Evolutionary conservation across 2,329 filamentous ascomycete species (phyloP), one percentile per base, ranked within the genome.

Genomic region (Aspergillus sp.): DNA sequence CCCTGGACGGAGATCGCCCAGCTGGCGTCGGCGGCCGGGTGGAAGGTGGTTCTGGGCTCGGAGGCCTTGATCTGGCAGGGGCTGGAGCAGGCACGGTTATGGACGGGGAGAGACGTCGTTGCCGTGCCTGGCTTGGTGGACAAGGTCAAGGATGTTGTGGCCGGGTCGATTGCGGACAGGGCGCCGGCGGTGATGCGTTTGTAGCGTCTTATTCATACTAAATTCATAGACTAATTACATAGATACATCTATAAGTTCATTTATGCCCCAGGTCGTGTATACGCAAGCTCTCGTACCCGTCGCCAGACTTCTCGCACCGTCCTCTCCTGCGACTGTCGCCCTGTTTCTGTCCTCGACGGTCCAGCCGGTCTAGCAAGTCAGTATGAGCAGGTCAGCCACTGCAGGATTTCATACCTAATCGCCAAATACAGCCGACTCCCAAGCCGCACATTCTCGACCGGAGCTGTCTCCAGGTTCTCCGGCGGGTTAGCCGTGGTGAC

Each of bases 41-140:
- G 82, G 82, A 71, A 78, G 57, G 76, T 86, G 1, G 80, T 86
- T 15, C 55, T 84, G 4, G 82, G 82, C 0, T 85, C 81, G 0
- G 82, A 86, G 62, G 79, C 82, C 0, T 63, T 86, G 66, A 80
- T 86, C 42, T 85, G 78, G 61, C 82, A 86, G 56, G 82, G 82
- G 0, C 55, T 86, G 12, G 82, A 83, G 57, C 82, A 83, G 57
- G 62, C 64, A 11, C 50, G 52, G 26, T 40, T 63, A 17, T 86
- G 82, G 81, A 82, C 79, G 0, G 80, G 79, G 0, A 68, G 64
- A 45, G 55, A 69, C 17, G 53, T 78, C 1, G 62, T 67, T 8
- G 67, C 80, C 20, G 57, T 82, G 40, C 77, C 78, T 1, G 55
- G 48, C 1, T 24, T 59, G 19, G 68, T 82, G 1, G 57, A 70